Evolutionary conservation across 164 flowering plant species (phyloP).

Genomic region (Buxus sempervirens): DNA sequence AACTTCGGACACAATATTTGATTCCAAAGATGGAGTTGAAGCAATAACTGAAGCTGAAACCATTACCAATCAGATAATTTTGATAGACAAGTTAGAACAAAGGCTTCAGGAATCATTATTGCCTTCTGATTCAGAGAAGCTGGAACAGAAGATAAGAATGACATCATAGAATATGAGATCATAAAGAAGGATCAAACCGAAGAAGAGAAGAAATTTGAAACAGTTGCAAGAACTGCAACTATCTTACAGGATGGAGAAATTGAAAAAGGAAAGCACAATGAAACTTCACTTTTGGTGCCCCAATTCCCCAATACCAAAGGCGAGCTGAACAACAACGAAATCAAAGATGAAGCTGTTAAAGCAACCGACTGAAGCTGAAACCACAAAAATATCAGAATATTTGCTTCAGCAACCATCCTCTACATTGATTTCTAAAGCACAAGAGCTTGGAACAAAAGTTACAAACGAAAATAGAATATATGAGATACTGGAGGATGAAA

Average conservation of each 20-base stretch:
- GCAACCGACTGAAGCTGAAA: too few species aligned
- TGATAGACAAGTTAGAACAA: constrained; percentile 13
- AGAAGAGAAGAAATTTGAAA: neutral
- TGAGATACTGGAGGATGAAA: constrained; percentile 3
- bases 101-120: constrained; percentile 11
- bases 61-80: neutral
- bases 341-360: too few species aligned
- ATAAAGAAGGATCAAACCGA: constrained; percentile 2
- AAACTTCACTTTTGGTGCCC: too few species aligned
- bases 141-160: neutral
- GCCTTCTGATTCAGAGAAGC: constrained; percentile 6
- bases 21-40: constrained; percentile 10
- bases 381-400: too few species aligned
- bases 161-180: neutral
- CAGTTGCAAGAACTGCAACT: neutral
- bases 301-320: too few species aligned
- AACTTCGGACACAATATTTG: constrained; percentile 5
- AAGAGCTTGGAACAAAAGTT: constrained; percentile 5
- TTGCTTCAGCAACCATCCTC: neutral
- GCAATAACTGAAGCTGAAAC: constrained; percentile 7
- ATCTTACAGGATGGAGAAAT: neutral
- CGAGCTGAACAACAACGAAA: too few species aligned
- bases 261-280: neutral
- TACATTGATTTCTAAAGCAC: constrained; percentile 7
- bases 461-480: neutral